Evolutionary conservation across 495 filamentous ascomycete genomes (phyloP).

Genomic region (Penicillium daleae): DNA sequence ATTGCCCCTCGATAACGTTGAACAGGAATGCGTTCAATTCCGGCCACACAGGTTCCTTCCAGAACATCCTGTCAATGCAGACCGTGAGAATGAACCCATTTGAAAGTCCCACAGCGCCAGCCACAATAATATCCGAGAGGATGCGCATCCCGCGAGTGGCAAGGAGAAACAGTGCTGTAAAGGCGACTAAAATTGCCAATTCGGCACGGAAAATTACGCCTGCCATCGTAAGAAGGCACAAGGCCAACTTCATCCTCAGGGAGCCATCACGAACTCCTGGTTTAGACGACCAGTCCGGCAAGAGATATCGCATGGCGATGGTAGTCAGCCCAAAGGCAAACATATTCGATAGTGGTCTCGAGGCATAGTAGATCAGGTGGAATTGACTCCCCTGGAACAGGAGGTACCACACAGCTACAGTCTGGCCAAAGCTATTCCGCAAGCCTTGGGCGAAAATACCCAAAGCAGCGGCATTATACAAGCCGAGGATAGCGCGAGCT

Average conservation of each 20-base stretch:
- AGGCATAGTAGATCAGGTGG: constrained; percentile 92
- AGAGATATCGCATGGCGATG: constrained; percentile 68
- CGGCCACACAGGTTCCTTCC: constrained; percentile 84
- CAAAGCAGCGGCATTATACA: constrained; percentile 74
- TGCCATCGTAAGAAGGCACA: constrained; percentile 79
- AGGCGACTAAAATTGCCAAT: constrained; percentile 75
- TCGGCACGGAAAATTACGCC: constrained; percentile 90
- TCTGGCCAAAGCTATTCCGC: constrained; percentile 66
- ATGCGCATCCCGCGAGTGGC: constrained; percentile 58
- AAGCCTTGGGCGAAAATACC: constrained; percentile 65
- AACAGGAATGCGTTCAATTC: constrained; percentile 88
- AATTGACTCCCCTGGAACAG: constrained; percentile 86
- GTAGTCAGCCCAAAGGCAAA: constrained; percentile 88
- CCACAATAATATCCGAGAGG: constrained; percentile 57
- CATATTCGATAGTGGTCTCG: constrained; percentile 91
- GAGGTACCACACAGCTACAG: constrained; percentile 78
- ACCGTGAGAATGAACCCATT: constrained; percentile 69
- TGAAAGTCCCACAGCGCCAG: constrained; percentile 67
- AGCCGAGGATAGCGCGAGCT: constrained; percentile 78
- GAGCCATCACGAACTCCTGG: neutral
- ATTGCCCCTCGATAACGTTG: constrained; percentile 74
- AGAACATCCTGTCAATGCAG: constrained; percentile 86
- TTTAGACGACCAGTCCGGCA: constrained; percentile 57
- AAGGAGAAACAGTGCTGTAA: constrained; percentile 55
- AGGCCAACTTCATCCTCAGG: constrained; percentile 46